phyloP scores from a whole-genome alignment of 1,139 yeast species.

The Suhomyces bolitotheri region DNA sequence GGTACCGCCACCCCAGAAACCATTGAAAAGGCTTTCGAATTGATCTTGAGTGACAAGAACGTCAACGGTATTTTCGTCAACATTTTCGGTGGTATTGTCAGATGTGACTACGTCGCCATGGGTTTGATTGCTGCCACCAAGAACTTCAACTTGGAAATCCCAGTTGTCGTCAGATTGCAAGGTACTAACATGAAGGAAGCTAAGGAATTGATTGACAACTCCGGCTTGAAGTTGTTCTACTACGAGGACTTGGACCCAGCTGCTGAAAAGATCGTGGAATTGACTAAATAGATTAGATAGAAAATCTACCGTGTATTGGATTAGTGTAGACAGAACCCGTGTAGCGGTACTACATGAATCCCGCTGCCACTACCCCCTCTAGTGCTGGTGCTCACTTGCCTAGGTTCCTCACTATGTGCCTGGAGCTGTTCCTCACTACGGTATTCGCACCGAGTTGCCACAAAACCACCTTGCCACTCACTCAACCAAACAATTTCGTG shows the following conservation, averaged over 20 bases:
- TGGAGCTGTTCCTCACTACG: no score
- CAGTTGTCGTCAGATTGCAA: constrained; percentile 96
- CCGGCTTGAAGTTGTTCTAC: constrained; percentile 91
- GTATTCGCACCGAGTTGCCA: neutral
- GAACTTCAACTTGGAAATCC: constrained; percentile 63
- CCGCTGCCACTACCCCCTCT: no score
- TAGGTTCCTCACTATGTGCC: no score
- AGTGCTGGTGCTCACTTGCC: neutral
- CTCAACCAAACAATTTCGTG: constrained; percentile 6
- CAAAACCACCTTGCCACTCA: constrained; percentile 9
- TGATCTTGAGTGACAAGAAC: constrained; percentile 84
- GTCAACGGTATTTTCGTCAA: constrained; percentile 97
- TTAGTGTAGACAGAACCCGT: neutral
- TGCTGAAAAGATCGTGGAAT: constrained; percentile 89
- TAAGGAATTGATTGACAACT: constrained; percentile 77
- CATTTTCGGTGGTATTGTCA: constrained; percentile 98
- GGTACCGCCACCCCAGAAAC: constrained; percentile 99
- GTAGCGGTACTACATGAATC: no score
- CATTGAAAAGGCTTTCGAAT: constrained; percentile 93
- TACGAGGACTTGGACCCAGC: constrained; percentile 95
- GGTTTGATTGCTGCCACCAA: constrained; percentile 53
- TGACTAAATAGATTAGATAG: constrained; percentile 25
- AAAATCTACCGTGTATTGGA: neutral
- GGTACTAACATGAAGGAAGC: constrained; percentile 96
- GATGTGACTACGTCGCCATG: constrained; percentile 98